Evolutionary conservation across 768 basidiomycete species (phyloP), one percentile per base, ranked within the genome.

Genomic region (Calvatia gigantea): DNA sequence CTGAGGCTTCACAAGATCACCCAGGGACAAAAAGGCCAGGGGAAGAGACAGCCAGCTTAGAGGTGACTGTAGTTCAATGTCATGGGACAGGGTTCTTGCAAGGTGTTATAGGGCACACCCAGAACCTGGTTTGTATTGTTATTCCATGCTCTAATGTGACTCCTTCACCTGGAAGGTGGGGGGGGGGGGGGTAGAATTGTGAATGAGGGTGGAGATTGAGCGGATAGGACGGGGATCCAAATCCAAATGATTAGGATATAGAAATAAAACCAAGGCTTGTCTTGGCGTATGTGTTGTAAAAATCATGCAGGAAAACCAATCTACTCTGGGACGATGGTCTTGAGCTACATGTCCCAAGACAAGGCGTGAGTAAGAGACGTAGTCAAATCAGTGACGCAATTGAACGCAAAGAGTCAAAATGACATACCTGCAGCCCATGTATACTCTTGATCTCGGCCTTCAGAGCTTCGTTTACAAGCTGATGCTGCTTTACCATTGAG

Each of bases 401-500:
- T 42, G 19, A 17, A n/a, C n/a, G n/a, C n/a, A n/a, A n/a, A n/a
- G n/a, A n/a, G n/a, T n/a, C n/a, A n/a, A n/a, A n/a, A 44, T n/a
- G 35, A 67, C 84, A 54, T 58, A 93, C 96, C 79, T 98, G 95
- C 25, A 99, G 71, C 3, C 97, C 97, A 67, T 99, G 97, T 50
- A 98, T 95, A 11, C 80, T 85, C 64, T 84, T 81, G 45, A 99
- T 93, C 67, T 98, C 97, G 63, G 87, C 75, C 72, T 95, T 94
- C 60, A 99, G 72, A 8, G 81, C 78, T 57, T 91, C 81, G 11
- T 89, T 95, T 35, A 99, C 94, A 27, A 97, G 75, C 57, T 85
- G 84, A 70, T 99, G 97, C 69, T 99, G 97, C 75, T 97, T 95
- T 51, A 98, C 85, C 39, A 84, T 88, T 1, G 90, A 70, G 37